These are phyloP conservation scores for Rhizophora apiculata DNA, from an alignment of 345 rosid species.

Conservation along the genomic window DNA sequence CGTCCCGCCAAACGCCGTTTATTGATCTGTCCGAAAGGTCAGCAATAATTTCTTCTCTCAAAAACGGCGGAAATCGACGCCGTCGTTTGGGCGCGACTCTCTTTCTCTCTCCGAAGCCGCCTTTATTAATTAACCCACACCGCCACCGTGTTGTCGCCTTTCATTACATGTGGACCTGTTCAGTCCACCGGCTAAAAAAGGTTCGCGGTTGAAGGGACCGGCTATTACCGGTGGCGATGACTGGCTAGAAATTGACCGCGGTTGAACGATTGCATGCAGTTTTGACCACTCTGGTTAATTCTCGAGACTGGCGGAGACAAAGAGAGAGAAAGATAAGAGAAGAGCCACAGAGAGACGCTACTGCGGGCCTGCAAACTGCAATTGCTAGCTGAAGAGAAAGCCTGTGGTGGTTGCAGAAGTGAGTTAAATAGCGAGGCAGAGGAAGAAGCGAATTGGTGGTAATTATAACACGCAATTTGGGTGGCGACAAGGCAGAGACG, in stretches of 20 bases:
- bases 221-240: conserved; percentile 38
- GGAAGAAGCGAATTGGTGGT: neutral
- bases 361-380: conserved; percentile 27
- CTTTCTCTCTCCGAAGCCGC: conserved; percentile 26
- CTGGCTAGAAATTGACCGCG: conserved; percentile 74
- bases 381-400: conserved; percentile 19
- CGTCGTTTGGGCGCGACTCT: conserved; percentile 38
- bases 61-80: conserved; percentile 28
- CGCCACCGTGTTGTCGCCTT: conserved; percentile 17
- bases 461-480: neutral
- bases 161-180: conserved; percentile 22
- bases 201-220: conserved; percentile 23
- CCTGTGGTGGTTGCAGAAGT: conserved; percentile 20
- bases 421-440: conserved; percentile 15
- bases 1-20: conserved; percentile 51
- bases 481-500: neutral
- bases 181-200: conserved; percentile 28
- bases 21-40: neutral
- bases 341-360: conserved; percentile 9
- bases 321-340: conserved; percentile 29
- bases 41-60: no score
- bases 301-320: conserved; percentile 14
- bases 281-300: conserved; percentile 70
- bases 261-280: conserved; percentile 60
- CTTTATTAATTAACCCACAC: conserved; percentile 28